Evolutionary conservation across 2,329 filamentous ascomycete species (phyloP).

Genomic region (Neopestalotiopsis sp.): DNA sequence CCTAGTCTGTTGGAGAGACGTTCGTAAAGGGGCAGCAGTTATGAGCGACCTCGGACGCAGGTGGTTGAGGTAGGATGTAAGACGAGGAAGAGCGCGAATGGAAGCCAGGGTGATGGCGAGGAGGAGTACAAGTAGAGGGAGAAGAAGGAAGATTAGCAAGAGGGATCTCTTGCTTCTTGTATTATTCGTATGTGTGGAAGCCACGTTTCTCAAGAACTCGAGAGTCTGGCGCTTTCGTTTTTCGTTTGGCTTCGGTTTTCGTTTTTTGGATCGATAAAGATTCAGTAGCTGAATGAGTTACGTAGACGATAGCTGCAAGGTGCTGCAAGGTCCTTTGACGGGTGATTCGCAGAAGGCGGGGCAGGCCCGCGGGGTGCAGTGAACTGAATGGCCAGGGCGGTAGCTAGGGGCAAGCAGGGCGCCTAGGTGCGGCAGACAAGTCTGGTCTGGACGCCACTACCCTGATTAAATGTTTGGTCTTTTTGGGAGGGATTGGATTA

Average conservation of each 20-base stretch:
- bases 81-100: constrained; percentile 62
- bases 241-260: background rate
- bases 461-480: background rate
- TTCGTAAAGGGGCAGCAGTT: constrained; percentile 36
- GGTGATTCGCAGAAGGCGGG: background rate
- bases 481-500: background rate
- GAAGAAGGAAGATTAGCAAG: constrained; percentile 57
- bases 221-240: background rate
- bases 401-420: too few species aligned
- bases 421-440: too few species aligned
- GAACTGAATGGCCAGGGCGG: background rate
- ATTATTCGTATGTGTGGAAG: constrained; percentile 11
- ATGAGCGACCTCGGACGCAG: constrained; percentile 48
- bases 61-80: constrained; percentile 63
- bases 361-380: background rate
- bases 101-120: constrained; percentile 70
- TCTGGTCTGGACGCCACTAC: too few species aligned
- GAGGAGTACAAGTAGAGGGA: constrained; percentile 58
- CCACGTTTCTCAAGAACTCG: background rate
- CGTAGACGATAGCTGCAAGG: background rate
- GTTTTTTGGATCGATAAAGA: background rate
- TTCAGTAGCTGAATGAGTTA: background rate
- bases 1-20: constrained; percentile 26
- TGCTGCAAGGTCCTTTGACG: constrained; percentile 12
- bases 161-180: constrained; percentile 26